Evolutionary conservation across 2,329 filamentous ascomycete genomes (phyloP).

Genomic region (Alternaria solani): DNA sequence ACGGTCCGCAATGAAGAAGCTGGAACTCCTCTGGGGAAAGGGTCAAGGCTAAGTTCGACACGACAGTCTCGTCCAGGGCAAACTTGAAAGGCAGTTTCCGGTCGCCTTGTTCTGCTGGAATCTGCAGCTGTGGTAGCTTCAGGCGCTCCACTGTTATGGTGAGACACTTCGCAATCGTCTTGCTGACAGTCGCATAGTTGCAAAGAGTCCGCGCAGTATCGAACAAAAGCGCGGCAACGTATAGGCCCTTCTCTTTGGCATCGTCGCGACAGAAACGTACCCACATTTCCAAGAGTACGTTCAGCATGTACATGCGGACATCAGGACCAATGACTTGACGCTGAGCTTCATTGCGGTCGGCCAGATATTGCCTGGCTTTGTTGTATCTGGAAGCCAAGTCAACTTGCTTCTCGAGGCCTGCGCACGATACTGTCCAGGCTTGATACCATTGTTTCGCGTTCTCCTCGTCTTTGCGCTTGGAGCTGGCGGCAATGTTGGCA

Average conservation of each 20-base stretch:
- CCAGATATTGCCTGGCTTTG: slow-evolving; percentile 60
- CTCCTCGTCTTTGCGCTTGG: slow-evolving; percentile 54
- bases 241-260: slow-evolving; percentile 39
- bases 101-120: slow-evolving; percentile 43
- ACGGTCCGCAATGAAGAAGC: slow-evolving; percentile 73
- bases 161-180: slow-evolving; percentile 42
- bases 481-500: slow-evolving; percentile 53
- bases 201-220: slow-evolving; percentile 41
- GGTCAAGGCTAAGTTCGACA: slow-evolving; percentile 47
- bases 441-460: slow-evolving; percentile 52
- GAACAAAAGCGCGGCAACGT: slow-evolving; percentile 46
- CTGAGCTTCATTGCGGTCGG: slow-evolving; percentile 51
- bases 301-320: slow-evolving; percentile 60
- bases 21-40: slow-evolving; percentile 67
- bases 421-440: slow-evolving; percentile 57
- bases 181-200: slow-evolving; percentile 38
- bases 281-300: slow-evolving; percentile 60
- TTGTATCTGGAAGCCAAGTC: slow-evolving; percentile 57
- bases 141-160: slow-evolving; percentile 51
- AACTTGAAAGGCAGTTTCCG: slow-evolving; percentile 57
- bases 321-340: slow-evolving; percentile 55
- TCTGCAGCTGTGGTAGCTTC: slow-evolving; percentile 48
- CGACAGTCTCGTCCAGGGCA: slow-evolving; percentile 29
- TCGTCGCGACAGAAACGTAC: slow-evolving; percentile 44
- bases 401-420: slow-evolving; percentile 58